Evolutionary conservation across 306 rosid genomes (phyloP).

Genomic region (Inga leiocalycina): DNA sequence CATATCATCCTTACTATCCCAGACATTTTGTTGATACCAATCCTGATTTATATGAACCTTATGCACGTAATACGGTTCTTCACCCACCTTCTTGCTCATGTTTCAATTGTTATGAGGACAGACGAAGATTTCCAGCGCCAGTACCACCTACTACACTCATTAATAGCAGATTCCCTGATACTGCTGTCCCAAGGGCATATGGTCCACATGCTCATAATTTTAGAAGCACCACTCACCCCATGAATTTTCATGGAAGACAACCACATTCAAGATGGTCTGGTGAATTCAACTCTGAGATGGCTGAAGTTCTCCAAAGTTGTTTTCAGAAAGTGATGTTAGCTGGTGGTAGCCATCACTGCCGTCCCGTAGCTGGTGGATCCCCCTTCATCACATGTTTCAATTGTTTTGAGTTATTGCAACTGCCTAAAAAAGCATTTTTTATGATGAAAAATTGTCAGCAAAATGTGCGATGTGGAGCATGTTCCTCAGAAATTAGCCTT

Average conservation of each 20-base stretch:
- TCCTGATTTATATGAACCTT: slow-evolving; percentile 59
- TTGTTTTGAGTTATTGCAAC: slow-evolving; percentile 77
- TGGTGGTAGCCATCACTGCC: slow-evolving; percentile 57
- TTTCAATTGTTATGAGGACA: slow-evolving; percentile 73
- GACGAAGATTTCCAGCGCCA: slow-evolving; percentile 53
- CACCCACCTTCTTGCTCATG: slow-evolving; percentile 90
- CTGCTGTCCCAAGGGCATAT: slow-evolving; percentile 50
- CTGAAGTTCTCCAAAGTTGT: slow-evolving; percentile 46
- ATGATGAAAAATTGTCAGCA: slow-evolving; percentile 58
- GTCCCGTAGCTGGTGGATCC: slow-evolving; percentile 84
- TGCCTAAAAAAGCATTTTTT: slow-evolving; percentile 61
- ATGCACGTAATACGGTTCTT: slow-evolving; percentile 54
- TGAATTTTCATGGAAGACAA: slow-evolving; percentile 48
- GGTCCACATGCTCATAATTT: slow-evolving; percentile 62
- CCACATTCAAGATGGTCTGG: slow-evolving; percentile 72
- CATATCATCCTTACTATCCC: slow-evolving; percentile 72
- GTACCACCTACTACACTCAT: slow-evolving; percentile 51
- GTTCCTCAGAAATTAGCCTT: slow-evolving; percentile 68
- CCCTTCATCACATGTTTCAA: slow-evolving; percentile 84
- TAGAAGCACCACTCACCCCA: slow-evolving; percentile 51
- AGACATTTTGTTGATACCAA: slow-evolving; percentile 58
- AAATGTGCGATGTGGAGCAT: slow-evolving; percentile 78
- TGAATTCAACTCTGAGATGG: slow-evolving; percentile 72
- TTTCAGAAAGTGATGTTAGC: slow-evolving; percentile 62
- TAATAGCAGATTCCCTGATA: slow-evolving; percentile 53